Evolutionary conservation across 1,284 basidiomycete species (phyloP), one percentile per base, ranked within the genome.

Genomic region (Cryptococcus amylolentus): DNA sequence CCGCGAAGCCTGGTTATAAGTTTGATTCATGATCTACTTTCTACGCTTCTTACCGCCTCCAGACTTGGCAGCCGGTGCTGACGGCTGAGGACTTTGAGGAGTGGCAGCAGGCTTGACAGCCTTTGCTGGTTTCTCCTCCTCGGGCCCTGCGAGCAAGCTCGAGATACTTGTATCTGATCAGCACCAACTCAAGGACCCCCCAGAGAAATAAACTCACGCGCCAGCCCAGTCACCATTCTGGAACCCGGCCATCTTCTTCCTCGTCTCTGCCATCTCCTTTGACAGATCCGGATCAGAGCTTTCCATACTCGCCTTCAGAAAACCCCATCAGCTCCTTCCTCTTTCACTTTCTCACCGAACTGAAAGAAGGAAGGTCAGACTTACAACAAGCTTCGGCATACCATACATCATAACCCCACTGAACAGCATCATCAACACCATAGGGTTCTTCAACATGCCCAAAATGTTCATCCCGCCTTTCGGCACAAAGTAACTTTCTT

Each of bases 341-440:
- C 16, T 14, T 20, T 13, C 35, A 9, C 35, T 18, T 35, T n/a
- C 27, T 26, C 27, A 49, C n/a, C 26, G 13, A n/a, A 13, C 26
- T 8, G n/a, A n/a, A 49, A 1, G 7, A 9, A 46, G 18, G 68
- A 16, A 46, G 18, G 68, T 1, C 1, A 14, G 20, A 68, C 82
- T 60, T 61, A 90, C 89, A 80, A 87, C 87, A 59, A 92, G 72
- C 71, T 88, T 90, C 2, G 90, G 90, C 82, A 87, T 84, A n/a
- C 80, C 83, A 20, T 89, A 76, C 76, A 89, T 83, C 83, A 91
- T 84, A 37, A 79, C 77, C 31, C 82, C 89, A 44, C 81, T 86
- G 63, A 83, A 80, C 18, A 86, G 78, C 86, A 90, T 88, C 78
- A 92, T 84, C 57, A 93, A 78, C 78, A 90, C 87, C 90, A 93